Evolutionary conservation across 305 asterid species (phyloP).

Genomic region (Caryopteris hybrid): DNA sequence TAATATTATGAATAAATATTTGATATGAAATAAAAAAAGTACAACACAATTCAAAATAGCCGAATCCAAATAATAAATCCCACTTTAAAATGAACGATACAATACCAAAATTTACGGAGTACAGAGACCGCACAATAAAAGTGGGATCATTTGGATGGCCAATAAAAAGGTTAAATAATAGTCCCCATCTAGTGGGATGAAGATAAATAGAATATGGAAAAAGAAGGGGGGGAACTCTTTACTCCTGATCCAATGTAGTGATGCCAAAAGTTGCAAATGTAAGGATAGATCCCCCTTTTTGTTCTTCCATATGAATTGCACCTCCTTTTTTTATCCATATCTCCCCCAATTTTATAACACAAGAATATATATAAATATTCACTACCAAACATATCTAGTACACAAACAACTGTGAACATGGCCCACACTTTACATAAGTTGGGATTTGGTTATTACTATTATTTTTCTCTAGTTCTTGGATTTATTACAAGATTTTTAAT

Average conservation of each 20-base stretch:
- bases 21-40: too few species aligned
- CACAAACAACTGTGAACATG: conserved; percentile 13
- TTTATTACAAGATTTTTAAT: background rate
- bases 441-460: background rate
- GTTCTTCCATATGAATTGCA: background rate
- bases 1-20: too few species aligned
- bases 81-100: too few species aligned
- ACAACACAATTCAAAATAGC: too few species aligned
- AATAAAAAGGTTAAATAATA: background rate
- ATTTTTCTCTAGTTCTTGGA: background rate
- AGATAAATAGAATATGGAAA: conserved; percentile 10
- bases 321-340: background rate
- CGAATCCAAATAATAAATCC: too few species aligned
- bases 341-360: background rate
- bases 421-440: background rate
- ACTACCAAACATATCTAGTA: background rate
- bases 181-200: conserved; percentile 17
- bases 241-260: conserved; percentile 13
- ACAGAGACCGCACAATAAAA: background rate
- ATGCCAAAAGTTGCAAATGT: conserved; percentile 27
- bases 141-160: background rate
- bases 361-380: background rate
- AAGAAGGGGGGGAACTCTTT: conserved; percentile 13
- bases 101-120: too few species aligned
- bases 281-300: conserved; percentile 23